A percentile compares a stretch with the other conserved stretches of the same genome.
Evolutionary conservation across 2,329 filamentous ascomycete genomes (phyloP).

Genomic region (Daldinia eschscholtzii): DNA sequence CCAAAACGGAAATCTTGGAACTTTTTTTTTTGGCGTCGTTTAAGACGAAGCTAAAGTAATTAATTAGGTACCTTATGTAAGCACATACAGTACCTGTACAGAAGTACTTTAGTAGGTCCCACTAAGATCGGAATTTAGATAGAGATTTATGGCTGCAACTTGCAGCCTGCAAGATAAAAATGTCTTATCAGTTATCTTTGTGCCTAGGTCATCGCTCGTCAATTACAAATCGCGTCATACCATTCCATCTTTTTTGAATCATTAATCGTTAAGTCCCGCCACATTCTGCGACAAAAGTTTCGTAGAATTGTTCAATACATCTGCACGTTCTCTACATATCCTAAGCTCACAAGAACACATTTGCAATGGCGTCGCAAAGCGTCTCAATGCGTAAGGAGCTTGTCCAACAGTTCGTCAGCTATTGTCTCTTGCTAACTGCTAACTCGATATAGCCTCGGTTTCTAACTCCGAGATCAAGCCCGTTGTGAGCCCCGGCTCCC

Average conservation of each 20-base stretch:
- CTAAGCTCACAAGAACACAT: slow-evolving; percentile 11
- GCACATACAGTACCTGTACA: too few relatives aligned
- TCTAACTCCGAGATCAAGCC: slow-evolving; percentile 47
- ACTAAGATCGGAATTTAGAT: slow-evolving; percentile 32
- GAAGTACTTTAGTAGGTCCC: background rate
- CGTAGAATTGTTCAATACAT: slow-evolving; percentile 5
- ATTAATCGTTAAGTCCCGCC: slow-evolving; percentile 17
- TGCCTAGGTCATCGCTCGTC: slow-evolving; percentile 18
- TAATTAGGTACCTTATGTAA: background rate
- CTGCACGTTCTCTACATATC: slow-evolving; percentile 10
- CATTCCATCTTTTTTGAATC: slow-evolving; percentile 35
- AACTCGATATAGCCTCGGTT: slow-evolving; percentile 46
- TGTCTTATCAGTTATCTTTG: slow-evolving; percentile 24
- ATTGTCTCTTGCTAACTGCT: slow-evolving; percentile 27
- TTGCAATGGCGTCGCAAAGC: slow-evolving; percentile 41
- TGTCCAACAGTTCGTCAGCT: background rate
- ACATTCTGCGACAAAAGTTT: slow-evolving; percentile 21
- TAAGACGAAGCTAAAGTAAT: slow-evolving; percentile 9
- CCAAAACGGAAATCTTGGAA: slow-evolving; percentile 39
- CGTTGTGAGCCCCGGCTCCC: slow-evolving; percentile 35
- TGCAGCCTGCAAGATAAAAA: too few relatives aligned
- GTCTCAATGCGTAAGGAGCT: slow-evolving; percentile 45
- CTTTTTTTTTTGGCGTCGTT: slow-evolving; percentile 28
- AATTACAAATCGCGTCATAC: slow-evolving; percentile 45
- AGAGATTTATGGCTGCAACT: slow-evolving; percentile 17